These are phyloP conservation scores for Botryotinia globosa DNA, from an alignment of 2,329 filamentous ascomycete species.

Conservation along the genomic window DNA sequence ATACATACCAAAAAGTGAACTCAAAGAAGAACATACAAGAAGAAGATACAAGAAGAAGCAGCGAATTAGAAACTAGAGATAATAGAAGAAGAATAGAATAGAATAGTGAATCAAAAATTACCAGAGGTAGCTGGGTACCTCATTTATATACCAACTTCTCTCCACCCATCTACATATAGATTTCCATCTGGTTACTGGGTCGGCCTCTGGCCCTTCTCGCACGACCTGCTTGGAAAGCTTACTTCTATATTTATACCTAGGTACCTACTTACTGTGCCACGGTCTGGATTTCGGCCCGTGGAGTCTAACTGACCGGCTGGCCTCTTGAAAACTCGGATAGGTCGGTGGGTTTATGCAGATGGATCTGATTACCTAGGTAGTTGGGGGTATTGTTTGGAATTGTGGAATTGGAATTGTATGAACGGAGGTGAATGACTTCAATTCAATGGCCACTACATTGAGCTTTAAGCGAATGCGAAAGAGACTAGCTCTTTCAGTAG, in stretches of 20 bases:
- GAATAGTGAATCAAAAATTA: neutral
- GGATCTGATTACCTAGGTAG: neutral
- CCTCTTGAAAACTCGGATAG: neutral
- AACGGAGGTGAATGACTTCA: no score
- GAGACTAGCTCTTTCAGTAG: no score
- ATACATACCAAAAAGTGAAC: neutral
- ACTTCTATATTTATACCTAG: neutral
- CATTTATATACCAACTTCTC: neutral
- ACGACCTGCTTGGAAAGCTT: neutral
- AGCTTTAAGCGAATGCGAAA: no score
- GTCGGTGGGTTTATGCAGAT: neutral
- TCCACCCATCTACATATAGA: neutral
- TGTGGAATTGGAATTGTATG: neutral
- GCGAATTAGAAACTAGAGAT: no score
- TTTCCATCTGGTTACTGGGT: neutral
- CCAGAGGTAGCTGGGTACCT: neutral
- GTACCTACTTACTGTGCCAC: neutral
- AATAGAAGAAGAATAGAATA: neutral
- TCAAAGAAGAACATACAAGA: neutral
- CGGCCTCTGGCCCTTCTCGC: neutral
- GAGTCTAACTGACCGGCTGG: fast-evolving
- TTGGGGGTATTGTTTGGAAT: neutral
- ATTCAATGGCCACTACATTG: no score
- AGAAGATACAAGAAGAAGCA: neutral
- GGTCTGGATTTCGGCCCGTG: neutral